These are phyloP conservation scores for Cinchona pubescens DNA, from an alignment of 257 asterid genomes.

Conservation along the genomic window DNA sequence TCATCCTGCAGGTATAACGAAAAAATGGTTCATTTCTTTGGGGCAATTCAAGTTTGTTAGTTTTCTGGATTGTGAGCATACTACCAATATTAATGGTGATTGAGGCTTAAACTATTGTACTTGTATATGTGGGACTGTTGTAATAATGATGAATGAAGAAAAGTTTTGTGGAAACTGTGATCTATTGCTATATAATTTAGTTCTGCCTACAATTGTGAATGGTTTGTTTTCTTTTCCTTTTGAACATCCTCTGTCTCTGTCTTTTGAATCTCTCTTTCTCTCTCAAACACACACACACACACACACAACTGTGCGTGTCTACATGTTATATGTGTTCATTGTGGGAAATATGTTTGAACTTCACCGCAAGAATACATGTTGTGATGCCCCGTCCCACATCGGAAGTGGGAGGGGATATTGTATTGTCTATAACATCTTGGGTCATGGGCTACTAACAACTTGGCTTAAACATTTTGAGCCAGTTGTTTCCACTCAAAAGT, in stretches of 20 bases:
- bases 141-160: neutral
- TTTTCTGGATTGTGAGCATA: neutral
- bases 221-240: neutral
- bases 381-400: too few species aligned
- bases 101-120: neutral
- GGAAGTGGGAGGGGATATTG: too few species aligned
- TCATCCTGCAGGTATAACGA: neutral
- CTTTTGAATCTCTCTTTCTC: neutral
- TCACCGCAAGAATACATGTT: neutral
- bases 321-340: neutral
- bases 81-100: neutral
- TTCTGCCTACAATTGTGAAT: neutral
- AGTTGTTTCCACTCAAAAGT: too few species aligned
- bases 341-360: neutral
- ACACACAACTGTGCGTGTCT: neutral
- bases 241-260: neutral
- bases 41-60: neutral
- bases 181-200: neutral
- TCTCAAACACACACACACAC: too few species aligned
- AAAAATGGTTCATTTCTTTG: neutral
- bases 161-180: neutral
- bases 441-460: too few species aligned
- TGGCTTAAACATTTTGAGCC: too few species aligned
- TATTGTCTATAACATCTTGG: too few species aligned
- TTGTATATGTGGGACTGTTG: neutral